Evolutionary conservation across 148 eudicot genomes (phyloP), one percentile per base, ranked within the genome.

Genomic region (Camellia lanceoleosa): DNA sequence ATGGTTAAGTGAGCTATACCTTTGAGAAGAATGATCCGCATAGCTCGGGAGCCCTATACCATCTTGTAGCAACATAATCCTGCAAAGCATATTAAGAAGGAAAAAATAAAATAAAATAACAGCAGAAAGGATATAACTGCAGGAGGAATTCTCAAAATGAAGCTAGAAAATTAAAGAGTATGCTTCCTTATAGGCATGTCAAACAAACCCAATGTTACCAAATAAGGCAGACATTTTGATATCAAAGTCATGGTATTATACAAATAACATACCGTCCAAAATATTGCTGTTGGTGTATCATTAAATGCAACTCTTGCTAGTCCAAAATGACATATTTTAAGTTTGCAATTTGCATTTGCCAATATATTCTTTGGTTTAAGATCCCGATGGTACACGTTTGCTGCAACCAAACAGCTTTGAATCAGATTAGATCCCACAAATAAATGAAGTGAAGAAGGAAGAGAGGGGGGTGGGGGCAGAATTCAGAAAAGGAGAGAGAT

Each of bases 1-100:
- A 65, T 42, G 43, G 49, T n/a, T 64, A 49, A 16, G 54, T 42
- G 15, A 23, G 8, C 23, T 60, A 61, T 82, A 89, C 91, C 91
- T 89, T 89, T 10, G 92, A 88, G 85, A 78, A 90, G 84, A 93
- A 92, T 61, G 97, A 95, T 78, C 98, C 98, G 81, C 97, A 93
- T 38, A 95, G 86, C 90, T 95, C 98, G 46, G 98, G 98, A 76
- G 98, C 98, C 83, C 98, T 85, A 77, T 95, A 95, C 97, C 97
- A 92, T 88, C 97, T 89, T 71, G 98, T 93, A 77, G 97, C 98
- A 82, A 95, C 98, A 81, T 93, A 95, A 83, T 93, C 98, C 98
- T 95, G 83, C 44, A 84, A 43, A 67, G 68, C 23, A 62, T 68
- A 38, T 58, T 42, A 83, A 9, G 68, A 71, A 5, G 61, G 5